Evolutionary conservation across 768 basidiomycete species (phyloP).

Genomic region (Collybia sp.): DNA sequence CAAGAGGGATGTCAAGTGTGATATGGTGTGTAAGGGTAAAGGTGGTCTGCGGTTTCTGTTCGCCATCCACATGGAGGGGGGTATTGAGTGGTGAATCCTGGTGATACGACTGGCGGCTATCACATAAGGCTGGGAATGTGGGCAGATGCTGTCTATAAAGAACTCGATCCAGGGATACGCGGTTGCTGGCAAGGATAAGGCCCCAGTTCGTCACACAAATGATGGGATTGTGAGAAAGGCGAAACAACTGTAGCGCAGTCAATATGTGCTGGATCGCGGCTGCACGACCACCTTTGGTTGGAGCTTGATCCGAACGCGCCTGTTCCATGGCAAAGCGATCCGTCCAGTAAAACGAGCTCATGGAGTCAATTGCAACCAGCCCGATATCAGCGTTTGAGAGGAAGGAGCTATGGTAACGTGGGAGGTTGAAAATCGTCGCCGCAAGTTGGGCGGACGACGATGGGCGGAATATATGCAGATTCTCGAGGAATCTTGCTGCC

Average conservation of each 20-base stretch:
- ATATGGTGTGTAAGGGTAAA: constrained; percentile 13
- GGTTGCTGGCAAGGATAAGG: constrained; percentile 22
- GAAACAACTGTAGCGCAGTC: constrained; percentile 42
- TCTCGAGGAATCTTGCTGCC: constrained; percentile 37
- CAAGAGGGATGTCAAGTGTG: constrained; percentile 4
- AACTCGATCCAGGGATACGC: constrained; percentile 2
- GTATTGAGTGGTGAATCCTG: too few species aligned
- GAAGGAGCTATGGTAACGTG: constrained; percentile 42
- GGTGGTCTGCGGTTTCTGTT: not conserved
- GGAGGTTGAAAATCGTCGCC: constrained; percentile 54
- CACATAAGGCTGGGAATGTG: constrained; percentile 15
- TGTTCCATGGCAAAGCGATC: constrained; percentile 67
- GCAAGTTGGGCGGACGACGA: constrained; percentile 66
- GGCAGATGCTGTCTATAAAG: constrained; percentile 51
- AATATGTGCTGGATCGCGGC: constrained; percentile 37
- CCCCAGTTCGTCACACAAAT: constrained; percentile 63
- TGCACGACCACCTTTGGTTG: constrained; percentile 7
- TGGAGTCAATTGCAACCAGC: constrained; percentile 68
- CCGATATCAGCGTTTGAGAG: constrained; percentile 55
- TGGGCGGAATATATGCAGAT: constrained; percentile 68
- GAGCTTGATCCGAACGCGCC: constrained; percentile 19
- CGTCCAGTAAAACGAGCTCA: constrained; percentile 74
- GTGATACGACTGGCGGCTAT: not conserved
- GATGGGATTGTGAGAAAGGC: constrained; percentile 42
- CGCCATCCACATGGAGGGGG: not conserved